phyloP scores from a whole-genome alignment of 2,329 filamentous ascomycete species.

The Pseudocercospora pini-densiflorae region DNA sequence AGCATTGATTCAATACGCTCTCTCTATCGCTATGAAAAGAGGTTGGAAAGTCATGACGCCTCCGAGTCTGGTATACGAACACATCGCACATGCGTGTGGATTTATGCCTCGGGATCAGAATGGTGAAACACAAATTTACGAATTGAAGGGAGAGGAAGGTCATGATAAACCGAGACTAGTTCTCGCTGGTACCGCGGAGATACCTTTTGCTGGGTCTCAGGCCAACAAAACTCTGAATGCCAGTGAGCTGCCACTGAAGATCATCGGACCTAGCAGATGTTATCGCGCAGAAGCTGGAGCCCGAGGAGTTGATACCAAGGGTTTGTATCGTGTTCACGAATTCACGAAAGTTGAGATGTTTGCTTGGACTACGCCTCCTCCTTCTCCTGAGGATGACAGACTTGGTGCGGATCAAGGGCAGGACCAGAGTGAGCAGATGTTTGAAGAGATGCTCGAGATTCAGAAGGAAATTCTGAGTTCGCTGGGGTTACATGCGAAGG shows the following conservation, averaged over 20 bases:
- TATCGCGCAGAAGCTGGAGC: slow-evolving; percentile 95
- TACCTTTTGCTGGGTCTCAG: slow-evolving; percentile 89
- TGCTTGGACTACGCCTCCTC: slow-evolving; percentile 69
- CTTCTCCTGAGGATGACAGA: slow-evolving; percentile 25
- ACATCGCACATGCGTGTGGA: slow-evolving; percentile 88
- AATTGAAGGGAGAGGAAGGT: slow-evolving; percentile 62
- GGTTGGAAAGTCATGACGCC: slow-evolving; percentile 84
- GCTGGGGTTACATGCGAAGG: slow-evolving; percentile 80
- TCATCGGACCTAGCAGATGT: slow-evolving; percentile 86
- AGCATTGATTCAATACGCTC: slow-evolving; percentile 84
- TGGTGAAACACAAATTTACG: slow-evolving; percentile 91
- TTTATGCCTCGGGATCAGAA: slow-evolving; percentile 92
- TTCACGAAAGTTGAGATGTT: slow-evolving; percentile 99
- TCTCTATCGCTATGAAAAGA: slow-evolving; percentile 70
- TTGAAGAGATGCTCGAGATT: slow-evolving; percentile 83
- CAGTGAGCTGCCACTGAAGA: slow-evolving; percentile 72
- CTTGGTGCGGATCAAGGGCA: neutral
- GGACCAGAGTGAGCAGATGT: slow-evolving; percentile 61
- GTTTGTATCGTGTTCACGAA: slow-evolving; percentile 94
- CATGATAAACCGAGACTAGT: slow-evolving; percentile 71
- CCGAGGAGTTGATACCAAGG: slow-evolving; percentile 87
- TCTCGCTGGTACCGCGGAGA: slow-evolving; percentile 89
- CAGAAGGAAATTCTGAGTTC: slow-evolving; percentile 81
- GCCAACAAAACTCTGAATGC: slow-evolving; percentile 72
- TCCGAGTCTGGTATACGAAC: slow-evolving; percentile 87